Conservation (phyloP, 306 rosid genomes). For the Quillaja saponaria region DNA sequence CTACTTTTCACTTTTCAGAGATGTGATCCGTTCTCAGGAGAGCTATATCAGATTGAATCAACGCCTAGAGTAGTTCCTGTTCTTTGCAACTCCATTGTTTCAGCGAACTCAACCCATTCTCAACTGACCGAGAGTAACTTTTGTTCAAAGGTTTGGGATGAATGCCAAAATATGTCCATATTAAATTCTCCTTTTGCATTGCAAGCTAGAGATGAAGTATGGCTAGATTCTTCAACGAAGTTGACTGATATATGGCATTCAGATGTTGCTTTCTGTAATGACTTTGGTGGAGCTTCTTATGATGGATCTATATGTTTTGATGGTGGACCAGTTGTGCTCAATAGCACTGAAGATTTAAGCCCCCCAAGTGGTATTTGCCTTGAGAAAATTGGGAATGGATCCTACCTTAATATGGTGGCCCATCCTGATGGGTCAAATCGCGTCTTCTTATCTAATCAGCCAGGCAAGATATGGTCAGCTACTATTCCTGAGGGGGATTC, state of each 20-base stretch:
- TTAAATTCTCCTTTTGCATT: conserved; percentile 24
- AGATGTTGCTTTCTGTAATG: conserved; percentile 23
- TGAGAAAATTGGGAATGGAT: conserved; percentile 41
- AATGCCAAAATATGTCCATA: conserved; percentile 34
- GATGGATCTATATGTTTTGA: conserved; percentile 30
- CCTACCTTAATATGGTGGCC: conserved; percentile 39
- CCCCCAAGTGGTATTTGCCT: conserved; percentile 40
- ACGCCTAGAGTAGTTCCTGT: conserved; percentile 31
- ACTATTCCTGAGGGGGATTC: conserved; percentile 36
- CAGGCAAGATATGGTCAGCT: conserved; percentile 37
- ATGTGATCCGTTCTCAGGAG: conserved; percentile 40
- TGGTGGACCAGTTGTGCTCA: conserved; percentile 32
- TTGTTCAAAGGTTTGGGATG: conserved; percentile 36
- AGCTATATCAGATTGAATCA: conserved; percentile 30
- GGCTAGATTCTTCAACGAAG: conserved; percentile 24
- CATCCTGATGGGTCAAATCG: conserved; percentile 47
- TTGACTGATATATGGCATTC: conserved; percentile 34
- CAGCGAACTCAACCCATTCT: conserved; percentile 22
- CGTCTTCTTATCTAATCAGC: conserved; percentile 36
- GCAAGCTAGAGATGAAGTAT: conserved; percentile 13
- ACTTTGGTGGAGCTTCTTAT: conserved; percentile 36
- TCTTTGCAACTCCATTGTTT: conserved; percentile 37
- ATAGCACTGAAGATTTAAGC: conserved; percentile 18
- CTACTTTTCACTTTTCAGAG: conserved; percentile 10
- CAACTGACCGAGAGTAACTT: conserved; percentile 20